Evolutionary conservation across 495 filamentous ascomycete species (phyloP), one percentile per base, ranked within the genome.

Genomic region (Aspergillus nanangensis): DNA sequence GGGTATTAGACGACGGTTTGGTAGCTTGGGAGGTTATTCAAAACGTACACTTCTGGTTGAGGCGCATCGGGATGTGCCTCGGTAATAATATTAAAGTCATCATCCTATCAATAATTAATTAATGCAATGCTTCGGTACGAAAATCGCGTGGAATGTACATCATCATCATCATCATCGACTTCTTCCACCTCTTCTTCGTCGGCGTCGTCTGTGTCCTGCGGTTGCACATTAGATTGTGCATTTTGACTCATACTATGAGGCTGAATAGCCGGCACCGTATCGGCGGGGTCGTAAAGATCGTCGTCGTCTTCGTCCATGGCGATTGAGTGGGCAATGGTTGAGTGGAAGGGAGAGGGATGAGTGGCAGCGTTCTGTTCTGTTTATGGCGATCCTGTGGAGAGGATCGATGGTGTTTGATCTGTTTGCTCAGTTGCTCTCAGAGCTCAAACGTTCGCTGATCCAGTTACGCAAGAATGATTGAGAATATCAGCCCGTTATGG

Each of bases 31-130:
- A 1, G 24, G 34, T 33, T 33, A 33, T 17, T 44, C 41, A 29
- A 21, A n/a, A 53, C 55, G 62, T 51, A 80, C 74, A 60, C 79
- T 77, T 79, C 71, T 57, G 80, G 73, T 35, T 87, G 77, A 42
- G 88, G 82, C 33, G 87, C 74, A 47, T 84, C 84, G 9, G 80
- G 69, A 48, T 84, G 84, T 41, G 90, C 88, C 65, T 93, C 93
- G 48, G 87, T 90, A 53, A 96, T 94, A 56, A 98, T 94, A 56
- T 97, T 90, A 54, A 98, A 86, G 49, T 97, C 93, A 80, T 96
- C 63, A 53, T 61, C 38, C 14, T 14, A 8, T 15, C 10, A 37
- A 42, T 54, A 45, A 53, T 61, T 50, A 41, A 56, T 23, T n/a
- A n/a, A n/a, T n/a, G n/a, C n/a, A n/a, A n/a, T n/a, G n/a, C n/a